Base-by-base conservation (phyloP, 2,329 filamentous ascomycete genomes). In the Aspergillus arachidicola region DNA sequence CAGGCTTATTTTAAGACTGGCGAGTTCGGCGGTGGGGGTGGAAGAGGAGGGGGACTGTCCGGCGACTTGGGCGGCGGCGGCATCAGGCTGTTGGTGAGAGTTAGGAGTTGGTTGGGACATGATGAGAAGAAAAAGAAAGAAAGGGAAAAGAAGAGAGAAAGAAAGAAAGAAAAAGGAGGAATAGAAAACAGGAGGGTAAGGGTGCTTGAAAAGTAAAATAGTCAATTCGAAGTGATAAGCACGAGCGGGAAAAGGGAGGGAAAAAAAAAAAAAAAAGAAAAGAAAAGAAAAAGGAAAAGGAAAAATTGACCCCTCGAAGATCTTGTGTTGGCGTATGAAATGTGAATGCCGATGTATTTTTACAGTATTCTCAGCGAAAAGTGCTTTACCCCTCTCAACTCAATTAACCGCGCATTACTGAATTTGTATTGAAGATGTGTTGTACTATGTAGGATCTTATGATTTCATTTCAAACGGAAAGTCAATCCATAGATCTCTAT, bases 1-100 rank as follows among this genome's bases (percentile, higher is more conserved):
- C 84, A 94, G 85, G 81, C 78, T 90, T 82, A 86, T 81, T 79
- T 86, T 86, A 85, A 89, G 86, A 86, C 80, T 77, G 82, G 83
- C 72, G 81, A 86, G 83, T 86, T 88, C 83, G 79, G 79, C 64
- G 80, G 78, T 61, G 77, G 76, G 69, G 81, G 80, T 64, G 80
- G 80, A 48, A 81, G 76, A 63, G 79, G 80, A 55, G 84, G 79
- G 58, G 77, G 78, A 63, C 71, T 78, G 73, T 76, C 76, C 72
- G 79, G 76, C 62, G 73, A 76, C 71, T 76, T 79, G 71, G 77
- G 51, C 30, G 50, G 78, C 62, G 73, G 75, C 69, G 74, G 76
- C 78, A 80, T 80, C 71, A 61, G 72, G 73, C 64, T 68, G 64
- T 66, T 70, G 66, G 28, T 68, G 60, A 56, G 70, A 65, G 56